A percentile compares a stretch with the other conserved stretches of the same genome.
phyloP scores from a whole-genome alignment of 139 green algal genomes.

The Tetraselmis striata region DNA sequence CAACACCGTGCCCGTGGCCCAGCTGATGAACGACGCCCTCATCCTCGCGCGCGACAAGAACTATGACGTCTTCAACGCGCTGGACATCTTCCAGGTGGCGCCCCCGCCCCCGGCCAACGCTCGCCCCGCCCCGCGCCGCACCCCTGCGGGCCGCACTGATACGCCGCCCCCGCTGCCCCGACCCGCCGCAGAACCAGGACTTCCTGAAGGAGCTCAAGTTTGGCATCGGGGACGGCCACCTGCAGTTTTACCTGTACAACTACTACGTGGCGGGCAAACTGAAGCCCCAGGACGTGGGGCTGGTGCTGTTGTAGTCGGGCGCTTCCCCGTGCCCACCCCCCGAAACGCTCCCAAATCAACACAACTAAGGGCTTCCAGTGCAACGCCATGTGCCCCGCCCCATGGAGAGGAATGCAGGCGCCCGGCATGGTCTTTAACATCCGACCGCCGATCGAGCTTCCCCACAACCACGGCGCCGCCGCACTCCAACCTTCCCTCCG shows the following conservation, averaged over 20 bases:
- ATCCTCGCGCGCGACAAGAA: conserved; percentile 63
- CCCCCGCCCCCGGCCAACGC: not conserved
- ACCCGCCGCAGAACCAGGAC: conserved; percentile 35
- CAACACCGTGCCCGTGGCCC: conserved; percentile 18
- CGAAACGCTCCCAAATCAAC: too few species aligned
- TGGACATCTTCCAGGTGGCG: conserved; percentile 85
- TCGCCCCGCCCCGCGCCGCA: too few species aligned
- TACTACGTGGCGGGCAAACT: conserved; percentile 64
- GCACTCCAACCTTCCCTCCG: too few species aligned
- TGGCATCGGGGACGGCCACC: conserved; percentile 89
- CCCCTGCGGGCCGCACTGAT: too few species aligned
- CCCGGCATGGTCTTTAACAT: too few species aligned
- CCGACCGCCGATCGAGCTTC: too few species aligned
- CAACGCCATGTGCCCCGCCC: too few species aligned
- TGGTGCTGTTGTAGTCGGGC: conserved; percentile 79
- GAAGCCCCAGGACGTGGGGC: conserved; percentile 65
- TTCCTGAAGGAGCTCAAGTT: conserved; percentile 93
- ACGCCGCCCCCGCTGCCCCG: not conserved
- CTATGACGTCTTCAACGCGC: conserved; percentile 97
- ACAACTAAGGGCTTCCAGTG: too few species aligned
- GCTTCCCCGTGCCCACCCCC: too few species aligned
- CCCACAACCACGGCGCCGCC: too few species aligned
- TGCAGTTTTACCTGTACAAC: conserved; percentile 99
- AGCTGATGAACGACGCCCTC: conserved; percentile 79
- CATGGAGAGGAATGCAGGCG: too few species aligned